Evolutionary conservation across 2,329 filamentous ascomycete genomes (phyloP), one percentile per base, ranked within the genome.

Genomic region (Penicillium expansum): DNA sequence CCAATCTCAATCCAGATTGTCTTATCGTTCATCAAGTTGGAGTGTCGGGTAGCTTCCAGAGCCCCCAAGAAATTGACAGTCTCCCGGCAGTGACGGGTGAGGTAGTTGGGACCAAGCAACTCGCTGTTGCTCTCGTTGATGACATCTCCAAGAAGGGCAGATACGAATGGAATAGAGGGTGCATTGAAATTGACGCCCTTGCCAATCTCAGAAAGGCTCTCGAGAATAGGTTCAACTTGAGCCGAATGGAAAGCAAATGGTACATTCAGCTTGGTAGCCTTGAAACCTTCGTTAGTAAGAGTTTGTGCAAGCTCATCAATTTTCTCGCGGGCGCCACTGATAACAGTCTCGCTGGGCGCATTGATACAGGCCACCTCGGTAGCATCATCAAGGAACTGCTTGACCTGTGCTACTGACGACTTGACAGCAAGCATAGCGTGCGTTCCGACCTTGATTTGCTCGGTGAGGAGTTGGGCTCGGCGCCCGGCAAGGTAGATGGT

Each of bases 1-100:
- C 80, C 80, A 55, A 82, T 65, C 82, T 92, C 89, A 56, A 91
- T 77, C 85, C 86, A 91, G 22, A 88, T 79, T 14, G 87, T 89
- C 76, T 87, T 86, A 63, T 87, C 85, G 60, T 87, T 82, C 55
- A 89, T 86, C 22, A 83, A 71, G 60, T 67, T 68, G 4, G 63
- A 59, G 8, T 71, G 69, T 33, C 71, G 66, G 5, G 72, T 77
- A 9, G 74, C 70, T 37, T 76, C 70, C 4, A 81, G 58, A 18
- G 74, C 78, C 47, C 68, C 72, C 5, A 77, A 64, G 63, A 81
- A 80, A 61, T 79, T 75, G 42, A 82, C 80, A 3, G 76, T 70
- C 60, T 77, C 74, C 18, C 80, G 72, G 51, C 74, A 76, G 56
- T 77, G 74, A 11, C 71, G 67, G 22, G 68, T 70, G 33, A 80